Base-by-base conservation (phyloP, 257 asterid species). In the Solanum tarijense region DNA sequence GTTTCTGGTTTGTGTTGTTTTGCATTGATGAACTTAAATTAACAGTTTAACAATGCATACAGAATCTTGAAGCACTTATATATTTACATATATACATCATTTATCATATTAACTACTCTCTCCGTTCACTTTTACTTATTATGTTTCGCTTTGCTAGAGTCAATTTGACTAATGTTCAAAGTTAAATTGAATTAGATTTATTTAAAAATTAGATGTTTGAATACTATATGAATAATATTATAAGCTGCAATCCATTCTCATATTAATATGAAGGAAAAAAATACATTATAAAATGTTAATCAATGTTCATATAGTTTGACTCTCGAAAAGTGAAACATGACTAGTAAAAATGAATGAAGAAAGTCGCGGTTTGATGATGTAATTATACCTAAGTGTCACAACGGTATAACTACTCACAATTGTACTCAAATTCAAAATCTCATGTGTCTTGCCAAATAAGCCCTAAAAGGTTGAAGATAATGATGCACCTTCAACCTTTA, bases 121-220 rank as follows among this genome's bases (percentile, higher is more conserved):
- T 65, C 0, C 0, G 0, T 0, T n/a, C 2, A 1, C 7, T 65
- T 65, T n/a, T 65, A 65, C 1, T 65, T 23, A 8, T 65, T 2
- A 11, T 1, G 3, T n/a, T n/a, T 6, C 0, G 1, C 0, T 2
- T 65, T 65, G 0, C 7, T 0, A n/a, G 14, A 65, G 8, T 65
- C 32, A n/a, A 2, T 65, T 65, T 11, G 16, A 65, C 18, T 65
- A 60, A 2, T 60, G 2, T 60, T 60, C 13, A 3, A 0, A 60
- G 29, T 3, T n/a, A 65, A n/a, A 65, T 65, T 58, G 27, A 58
- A 58, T 0, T 21, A 20, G 12, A 58, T 58, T 58, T 3, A 20
- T 21, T 1, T 58, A 58, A 58, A 58, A 8, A 3, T 58, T 58
- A 8, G 68, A 58, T 8, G 5, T 8, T 21, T 0, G 3, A 58